Percentiles rank a stretch among this genome's conserved stretches.
Evolutionary conservation across 805 yeast species (phyloP).

Genomic region (Sugiyamaella marilandica): DNA sequence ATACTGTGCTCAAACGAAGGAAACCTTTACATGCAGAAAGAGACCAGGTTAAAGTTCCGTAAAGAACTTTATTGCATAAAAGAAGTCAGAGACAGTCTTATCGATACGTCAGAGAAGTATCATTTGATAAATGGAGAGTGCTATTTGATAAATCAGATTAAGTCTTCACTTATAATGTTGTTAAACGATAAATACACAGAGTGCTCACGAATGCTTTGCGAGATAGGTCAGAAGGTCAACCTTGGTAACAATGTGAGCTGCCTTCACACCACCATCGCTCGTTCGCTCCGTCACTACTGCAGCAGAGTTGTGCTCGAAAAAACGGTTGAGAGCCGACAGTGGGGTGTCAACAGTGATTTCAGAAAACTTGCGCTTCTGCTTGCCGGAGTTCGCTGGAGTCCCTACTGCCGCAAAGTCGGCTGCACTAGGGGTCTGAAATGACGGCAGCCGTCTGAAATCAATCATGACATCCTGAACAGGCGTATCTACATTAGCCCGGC

Average conservation of each 20-base stretch:
- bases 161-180: no score
- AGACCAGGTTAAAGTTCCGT: no score
- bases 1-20: no score
- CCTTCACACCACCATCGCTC: slow-evolving; percentile 46
- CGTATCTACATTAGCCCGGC: slow-evolving; percentile 51
- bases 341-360: slow-evolving; percentile 62
- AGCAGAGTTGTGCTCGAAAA: slow-evolving; percentile 79
- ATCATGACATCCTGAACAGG: slow-evolving; percentile 56
- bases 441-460: slow-evolving; percentile 66
- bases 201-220: slow-evolving; percentile 22
- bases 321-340: slow-evolving; percentile 62
- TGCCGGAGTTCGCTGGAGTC: slow-evolving; percentile 38
- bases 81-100: no score
- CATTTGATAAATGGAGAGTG: no score
- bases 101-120: no score
- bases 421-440: slow-evolving; percentile 48
- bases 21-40: no score
- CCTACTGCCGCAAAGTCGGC: slow-evolving; percentile 29
- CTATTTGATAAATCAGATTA: no score
- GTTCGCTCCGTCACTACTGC: slow-evolving; percentile 69
- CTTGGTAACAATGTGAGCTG: slow-evolving; percentile 81
- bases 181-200: not conserved
- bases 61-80: no score
- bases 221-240: slow-evolving; percentile 64
- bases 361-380: slow-evolving; percentile 61